Base-by-base conservation (phyloP, 1,139 yeast species). In the Zygoascus hellenicus region DNA sequence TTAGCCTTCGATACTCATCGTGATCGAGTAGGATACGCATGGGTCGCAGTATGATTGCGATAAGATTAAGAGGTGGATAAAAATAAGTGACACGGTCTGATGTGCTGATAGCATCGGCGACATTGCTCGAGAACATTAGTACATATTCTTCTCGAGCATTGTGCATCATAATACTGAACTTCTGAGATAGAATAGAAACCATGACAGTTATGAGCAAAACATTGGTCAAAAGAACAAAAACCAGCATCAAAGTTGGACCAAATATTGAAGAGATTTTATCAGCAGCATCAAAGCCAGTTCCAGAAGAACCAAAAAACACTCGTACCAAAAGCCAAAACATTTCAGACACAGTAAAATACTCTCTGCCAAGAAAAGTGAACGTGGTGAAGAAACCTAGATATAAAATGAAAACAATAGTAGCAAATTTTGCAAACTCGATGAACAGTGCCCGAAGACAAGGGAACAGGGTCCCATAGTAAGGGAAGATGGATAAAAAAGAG, bases 371-470 rank as follows among this genome's bases (percentile, higher is more conserved):
- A 42, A 63, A 62, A 9, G 63, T 52, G 46, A 64, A 64, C 1
- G 68, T 60, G 17, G 67, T 59, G 22, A 64, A 54, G 41, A 64
- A 64, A 4, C 68, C 68, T n/a, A 61, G 51, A 46, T 57, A 64
- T 2, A 63, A 51, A 35, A 63, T 63, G 28, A 58, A 52, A 42
- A 64, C 61, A n/a, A 64, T 47, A 14, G 62, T 54, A 39, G 61
- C 45, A 47, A 64, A 61, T 50, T 65, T 64, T 50, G 60, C 45
- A 43, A 64, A 62, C 44, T 65, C 68, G 19, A 57, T 56, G 10
- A 62, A 56, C 54, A 65, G 55, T 38, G 58, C 62, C 33, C 60
- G 55, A 33, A 64, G 50, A 46, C 68, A 64, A 2, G 67, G 68
- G 7, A 64, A 50, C 14, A 64, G 50, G 1, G 68, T 64, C 3